These are phyloP conservation scores for Alternaria longipes DNA, from an alignment of 2,329 filamentous ascomycete species.

Conservation along the genomic window DNA sequence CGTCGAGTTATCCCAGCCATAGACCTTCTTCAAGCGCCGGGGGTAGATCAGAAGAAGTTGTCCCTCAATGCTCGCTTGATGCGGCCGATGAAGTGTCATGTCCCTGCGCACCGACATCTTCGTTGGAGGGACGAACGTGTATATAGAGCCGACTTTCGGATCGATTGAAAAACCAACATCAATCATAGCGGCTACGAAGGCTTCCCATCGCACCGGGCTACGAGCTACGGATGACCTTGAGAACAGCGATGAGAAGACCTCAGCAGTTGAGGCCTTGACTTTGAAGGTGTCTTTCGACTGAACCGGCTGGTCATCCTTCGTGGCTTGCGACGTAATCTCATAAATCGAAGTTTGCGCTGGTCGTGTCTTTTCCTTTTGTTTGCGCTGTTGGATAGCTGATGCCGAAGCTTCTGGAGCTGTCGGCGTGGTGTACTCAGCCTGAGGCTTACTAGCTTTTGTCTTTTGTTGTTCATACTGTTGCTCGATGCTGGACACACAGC, in stretches of 20 bases:
- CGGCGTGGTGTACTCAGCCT: background rate
- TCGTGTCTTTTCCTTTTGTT: slow-evolving; percentile 8
- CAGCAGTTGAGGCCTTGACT: slow-evolving; percentile 52
- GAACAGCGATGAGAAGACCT: slow-evolving; percentile 51
- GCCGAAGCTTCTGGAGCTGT: background rate
- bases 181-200: slow-evolving; percentile 23
- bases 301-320: background rate
- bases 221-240: slow-evolving; percentile 30
- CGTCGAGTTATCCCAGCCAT: slow-evolving; percentile 23
- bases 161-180: slow-evolving; percentile 23
- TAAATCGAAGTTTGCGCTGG: background rate
- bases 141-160: slow-evolving; percentile 26
- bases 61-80: slow-evolving; percentile 25
- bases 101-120: slow-evolving; percentile 7
- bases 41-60: slow-evolving; percentile 18
- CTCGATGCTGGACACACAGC: background rate
- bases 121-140: slow-evolving; percentile 21
- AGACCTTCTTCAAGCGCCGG: slow-evolving; percentile 19
- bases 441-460: background rate
- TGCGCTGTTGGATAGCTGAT: background rate
- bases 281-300: slow-evolving; percentile 33
- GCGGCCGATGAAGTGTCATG: slow-evolving; percentile 29
- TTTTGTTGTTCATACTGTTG: slow-evolving; percentile 4
- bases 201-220: slow-evolving; percentile 30
- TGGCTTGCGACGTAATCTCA: background rate